Percentiles rank a stretch among this genome's conserved stretches.
phyloP scores from a whole-genome alignment of 2,329 filamentous ascomycete genomes.

The Epichloe sp. region DNA sequence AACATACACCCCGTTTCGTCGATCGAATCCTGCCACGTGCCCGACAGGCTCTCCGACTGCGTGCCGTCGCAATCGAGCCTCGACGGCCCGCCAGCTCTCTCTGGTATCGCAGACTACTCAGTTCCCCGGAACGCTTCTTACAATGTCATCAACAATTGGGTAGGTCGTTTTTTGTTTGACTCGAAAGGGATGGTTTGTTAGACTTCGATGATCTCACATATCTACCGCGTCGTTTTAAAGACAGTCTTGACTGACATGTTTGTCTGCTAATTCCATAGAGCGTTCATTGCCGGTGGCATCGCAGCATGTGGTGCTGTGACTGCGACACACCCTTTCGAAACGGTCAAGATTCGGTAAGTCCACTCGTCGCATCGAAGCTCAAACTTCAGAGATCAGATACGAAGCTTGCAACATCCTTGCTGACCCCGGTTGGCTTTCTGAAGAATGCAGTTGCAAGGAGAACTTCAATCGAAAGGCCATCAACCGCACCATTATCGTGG shows the following conservation, averaged over 20 bases:
- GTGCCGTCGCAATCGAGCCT: slow-evolving; percentile 1
- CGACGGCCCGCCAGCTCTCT: not conserved
- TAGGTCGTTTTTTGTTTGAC: slow-evolving; percentile 12
- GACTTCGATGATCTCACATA: not conserved
- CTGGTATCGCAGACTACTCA: not conserved
- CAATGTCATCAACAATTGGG: slow-evolving; percentile 25
- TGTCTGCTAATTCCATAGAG: slow-evolving; percentile 31
- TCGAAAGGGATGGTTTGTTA: not conserved
- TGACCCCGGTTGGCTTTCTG: not conserved
- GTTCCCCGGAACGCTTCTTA: not conserved
- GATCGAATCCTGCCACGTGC: not conserved
- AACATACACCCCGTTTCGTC: not conserved
- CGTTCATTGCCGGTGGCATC: slow-evolving; percentile 91
- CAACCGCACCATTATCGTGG: slow-evolving; percentile 83
- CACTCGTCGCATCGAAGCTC: not conserved
- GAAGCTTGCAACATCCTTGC: not conserved
- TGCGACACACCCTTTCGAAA: slow-evolving; percentile 95
- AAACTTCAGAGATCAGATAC: not conserved
- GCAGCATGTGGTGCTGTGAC: slow-evolving; percentile 96
- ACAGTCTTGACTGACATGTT: slow-evolving; percentile 6
- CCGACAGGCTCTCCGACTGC: not conserved
- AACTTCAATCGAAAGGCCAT: slow-evolving; percentile 75
- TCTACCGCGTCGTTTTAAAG: not conserved
- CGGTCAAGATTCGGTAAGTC: slow-evolving; percentile 86
- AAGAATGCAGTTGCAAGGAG: slow-evolving; percentile 91